Evolutionary conservation across 257 asterid genomes (phyloP).

Genomic region (Solanum chiquidenum): DNA sequence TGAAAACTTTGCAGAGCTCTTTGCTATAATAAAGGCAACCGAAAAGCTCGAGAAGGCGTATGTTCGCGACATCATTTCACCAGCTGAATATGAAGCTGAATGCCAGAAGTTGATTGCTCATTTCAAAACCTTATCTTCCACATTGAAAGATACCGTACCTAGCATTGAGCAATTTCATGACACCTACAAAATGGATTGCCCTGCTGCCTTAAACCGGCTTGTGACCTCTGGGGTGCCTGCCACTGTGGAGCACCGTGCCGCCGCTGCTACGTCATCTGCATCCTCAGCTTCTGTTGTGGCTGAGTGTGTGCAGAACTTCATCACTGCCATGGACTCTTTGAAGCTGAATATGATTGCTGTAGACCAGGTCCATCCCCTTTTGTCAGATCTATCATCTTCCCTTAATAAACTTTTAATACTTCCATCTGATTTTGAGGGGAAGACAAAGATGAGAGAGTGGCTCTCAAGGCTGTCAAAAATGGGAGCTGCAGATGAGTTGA

Average conservation of each 20-base stretch:
- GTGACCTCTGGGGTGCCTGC: slow-evolving; percentile 88
- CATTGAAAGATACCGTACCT: slow-evolving; percentile 69
- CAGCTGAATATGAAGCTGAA: slow-evolving; percentile 61
- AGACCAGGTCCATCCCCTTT: slow-evolving; percentile 87
- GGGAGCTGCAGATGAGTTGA: slow-evolving; percentile 94
- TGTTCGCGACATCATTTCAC: slow-evolving; percentile 61
- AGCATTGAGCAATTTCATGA: slow-evolving; percentile 78
- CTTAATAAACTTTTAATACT: slow-evolving; percentile 68
- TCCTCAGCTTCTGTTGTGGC: slow-evolving; percentile 84
- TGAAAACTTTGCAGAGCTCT: slow-evolving; percentile 79
- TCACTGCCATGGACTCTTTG: slow-evolving; percentile 87
- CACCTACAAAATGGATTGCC: slow-evolving; percentile 81
- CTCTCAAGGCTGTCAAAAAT: slow-evolving; percentile 69
- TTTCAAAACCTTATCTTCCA: slow-evolving; percentile 69
- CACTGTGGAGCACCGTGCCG: slow-evolving; percentile 79
- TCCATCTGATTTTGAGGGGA: slow-evolving; percentile 92
- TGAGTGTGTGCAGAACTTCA: slow-evolving; percentile 83
- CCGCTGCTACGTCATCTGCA: slow-evolving; percentile 35
- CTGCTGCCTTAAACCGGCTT: slow-evolving; percentile 68
- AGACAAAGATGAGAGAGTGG: slow-evolving; percentile 92
- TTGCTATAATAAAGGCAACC: slow-evolving; percentile 80
- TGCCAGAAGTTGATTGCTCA: slow-evolving; percentile 80
- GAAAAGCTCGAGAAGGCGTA: slow-evolving; percentile 93
- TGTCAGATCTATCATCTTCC: slow-evolving; percentile 67
- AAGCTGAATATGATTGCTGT: slow-evolving; percentile 89